Base-by-base conservation (phyloP, 2,329 filamentous ascomycete genomes). In the Cryphonectria carpinicola region DNA sequence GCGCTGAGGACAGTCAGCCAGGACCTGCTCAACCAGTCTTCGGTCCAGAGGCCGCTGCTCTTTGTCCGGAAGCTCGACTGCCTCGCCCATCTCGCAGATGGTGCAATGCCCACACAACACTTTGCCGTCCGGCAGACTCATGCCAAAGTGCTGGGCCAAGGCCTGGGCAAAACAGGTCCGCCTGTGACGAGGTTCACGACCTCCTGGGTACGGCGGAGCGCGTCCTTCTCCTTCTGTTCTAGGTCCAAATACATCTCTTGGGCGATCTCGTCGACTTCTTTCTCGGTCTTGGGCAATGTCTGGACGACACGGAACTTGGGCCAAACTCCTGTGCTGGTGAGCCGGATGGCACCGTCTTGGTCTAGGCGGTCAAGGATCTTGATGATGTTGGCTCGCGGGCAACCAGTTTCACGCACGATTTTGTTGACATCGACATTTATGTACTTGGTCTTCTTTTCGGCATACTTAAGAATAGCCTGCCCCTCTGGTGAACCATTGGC, bases 121-220 rank as follows among this genome's bases (percentile, higher is more conserved):
- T 65, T 81, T 82, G 0, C 78, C 78, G 5, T 80, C 78, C 0
- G 84, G 83, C 3, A 88, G 77, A 4, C 77, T 77, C 77, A 89
- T 88, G 32, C 87, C 88, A 72, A 91, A 90, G 73, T 91, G 86
- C 37, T 82, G 75, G 0, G 88, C 86, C 0, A 91, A 79, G 0
- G 82, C 79, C 1, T 79, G 78, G 0, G 88, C 84, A 70, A 89
- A 86, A 74, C 89, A 91, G 28, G 79, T 76, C 2, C 76, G 0
- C 80, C 82, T 0, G 88, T 90, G 69, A 90, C 80, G 3, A 90
- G 81, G n/a, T 83, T 76, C 35, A 86, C 80, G 4, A 91, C 81
- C 25, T 86, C 77, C 28, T 85, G 79, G 0, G 85, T 83, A 0
- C 88, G 84, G 0, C 78, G 76, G 3, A 91, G 76, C 11, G 86